Conservation (phyloP, 805 yeast species). For the Pichia ethanolica region DNA sequence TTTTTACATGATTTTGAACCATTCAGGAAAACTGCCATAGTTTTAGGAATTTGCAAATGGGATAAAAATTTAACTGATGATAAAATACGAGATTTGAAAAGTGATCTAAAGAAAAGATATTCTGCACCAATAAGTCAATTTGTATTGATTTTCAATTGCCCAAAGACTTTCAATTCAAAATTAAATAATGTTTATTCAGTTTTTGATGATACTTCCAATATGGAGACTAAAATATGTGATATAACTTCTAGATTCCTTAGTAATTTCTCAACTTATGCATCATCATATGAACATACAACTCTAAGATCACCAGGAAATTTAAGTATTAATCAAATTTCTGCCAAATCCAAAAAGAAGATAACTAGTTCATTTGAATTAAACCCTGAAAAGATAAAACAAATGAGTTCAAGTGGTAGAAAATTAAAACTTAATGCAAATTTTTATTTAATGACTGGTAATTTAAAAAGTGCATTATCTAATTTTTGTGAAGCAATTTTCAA, state of each 20-base stretch:
- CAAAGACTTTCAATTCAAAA: slow-evolving; percentile 14
- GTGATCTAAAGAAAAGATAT: slow-evolving; percentile 36
- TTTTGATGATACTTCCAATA: slow-evolving; percentile 16
- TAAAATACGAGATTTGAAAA: slow-evolving; percentile 24
- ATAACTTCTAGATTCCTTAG: slow-evolving; percentile 56
- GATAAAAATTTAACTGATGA: slow-evolving; percentile 18
- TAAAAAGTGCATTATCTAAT: slow-evolving; percentile 59
- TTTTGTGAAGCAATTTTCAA: slow-evolving; percentile 66
- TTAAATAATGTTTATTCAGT: slow-evolving; percentile 14
- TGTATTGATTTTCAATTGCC: slow-evolving; percentile 47
- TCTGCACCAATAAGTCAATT: slow-evolving; percentile 51
- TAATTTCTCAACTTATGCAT: slow-evolving; percentile 59
- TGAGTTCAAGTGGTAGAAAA: slow-evolving; percentile 63
- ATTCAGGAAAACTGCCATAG: slow-evolving; percentile 66
- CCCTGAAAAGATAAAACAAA: slow-evolving; percentile 28
- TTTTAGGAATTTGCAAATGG: slow-evolving; percentile 38
- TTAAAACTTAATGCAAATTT: slow-evolving; percentile 70
- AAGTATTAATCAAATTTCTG: slow-evolving; percentile 3
- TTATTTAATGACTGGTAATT: slow-evolving; percentile 72
- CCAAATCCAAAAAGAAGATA: slow-evolving; percentile 20
- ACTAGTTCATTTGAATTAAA: slow-evolving; percentile 26
- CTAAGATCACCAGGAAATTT: slow-evolving; percentile 69
- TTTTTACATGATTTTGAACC: slow-evolving; percentile 88
- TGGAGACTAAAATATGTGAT: slow-evolving; percentile 69
- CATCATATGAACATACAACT: slow-evolving; percentile 71